These are phyloP conservation scores for Tetraselmis striata DNA, from an alignment of 139 green algal species.

Conservation along the genomic window DNA sequence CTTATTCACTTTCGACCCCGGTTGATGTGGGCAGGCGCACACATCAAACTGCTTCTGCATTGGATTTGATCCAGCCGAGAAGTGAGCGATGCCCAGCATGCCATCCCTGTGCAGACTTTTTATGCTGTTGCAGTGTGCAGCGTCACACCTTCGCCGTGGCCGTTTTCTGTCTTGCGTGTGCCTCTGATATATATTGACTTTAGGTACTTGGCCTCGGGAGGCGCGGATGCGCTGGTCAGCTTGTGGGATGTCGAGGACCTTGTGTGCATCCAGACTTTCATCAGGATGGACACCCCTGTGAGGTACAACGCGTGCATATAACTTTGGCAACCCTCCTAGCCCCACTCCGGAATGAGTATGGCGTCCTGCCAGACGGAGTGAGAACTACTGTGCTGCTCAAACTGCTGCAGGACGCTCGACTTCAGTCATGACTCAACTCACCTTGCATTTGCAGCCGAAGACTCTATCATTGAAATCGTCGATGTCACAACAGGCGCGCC, in stretches of 20 bases:
- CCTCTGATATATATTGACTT: too few species aligned
- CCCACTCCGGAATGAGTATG: too few species aligned
- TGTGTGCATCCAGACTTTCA: constrained; percentile 1
- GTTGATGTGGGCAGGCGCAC: constrained; percentile 1
- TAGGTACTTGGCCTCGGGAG: constrained; percentile 2
- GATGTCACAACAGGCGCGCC: neutral
- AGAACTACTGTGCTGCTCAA: too few species aligned
- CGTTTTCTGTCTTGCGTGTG: too few species aligned
- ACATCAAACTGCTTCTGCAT: neutral
- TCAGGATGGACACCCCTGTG: constrained; percentile 3
- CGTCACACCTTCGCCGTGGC: too few species aligned
- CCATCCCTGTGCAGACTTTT: too few species aligned
- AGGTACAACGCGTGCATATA: neutral
- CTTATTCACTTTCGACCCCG: neutral
- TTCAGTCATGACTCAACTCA: neutral
- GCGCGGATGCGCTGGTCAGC: constrained; percentile 7
- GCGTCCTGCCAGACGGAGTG: too few species aligned
- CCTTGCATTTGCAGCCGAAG: neutral
- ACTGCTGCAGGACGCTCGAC: neutral
- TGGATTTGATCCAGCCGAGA: neutral
- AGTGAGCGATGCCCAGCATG: too few species aligned
- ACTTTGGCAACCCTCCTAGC: too few species aligned
- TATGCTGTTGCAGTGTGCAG: too few species aligned
- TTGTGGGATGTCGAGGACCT: constrained; percentile 7
- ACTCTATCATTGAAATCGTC: neutral